phyloP scores from a whole-genome alignment of 2,329 filamentous ascomycete genomes.

The Sarocladium oryzae region DNA sequence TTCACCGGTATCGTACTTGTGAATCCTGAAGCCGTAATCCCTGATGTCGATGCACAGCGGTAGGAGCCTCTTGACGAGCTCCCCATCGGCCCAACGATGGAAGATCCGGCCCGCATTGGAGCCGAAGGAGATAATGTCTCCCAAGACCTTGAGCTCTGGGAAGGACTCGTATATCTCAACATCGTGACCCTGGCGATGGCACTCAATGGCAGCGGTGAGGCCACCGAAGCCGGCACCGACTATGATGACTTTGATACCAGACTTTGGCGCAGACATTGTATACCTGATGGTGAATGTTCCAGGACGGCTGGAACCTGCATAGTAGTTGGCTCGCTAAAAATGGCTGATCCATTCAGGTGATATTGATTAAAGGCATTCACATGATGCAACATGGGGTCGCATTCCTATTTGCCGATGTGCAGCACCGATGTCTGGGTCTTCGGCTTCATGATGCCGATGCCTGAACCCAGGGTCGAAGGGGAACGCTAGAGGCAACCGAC shows the following conservation, averaged over 20 bases:
- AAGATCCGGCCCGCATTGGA: conserved; percentile 50
- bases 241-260: conserved; percentile 8
- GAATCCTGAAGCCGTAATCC: conserved; percentile 52
- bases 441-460: conserved; percentile 5
- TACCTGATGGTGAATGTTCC: neutral
- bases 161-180: conserved; percentile 54
- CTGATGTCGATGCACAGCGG: conserved; percentile 19
- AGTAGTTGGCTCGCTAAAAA: neutral
- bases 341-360: neutral
- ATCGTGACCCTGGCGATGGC: conserved; percentile 52
- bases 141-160: conserved; percentile 49
- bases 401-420: neutral
- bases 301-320: neutral
- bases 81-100: conserved; percentile 41
- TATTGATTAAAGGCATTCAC: neutral
- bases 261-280: neutral
- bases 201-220: conserved; percentile 56
- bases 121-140: conserved; percentile 58
- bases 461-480: neutral
- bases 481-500: neutral
- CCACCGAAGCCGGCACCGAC: conserved; percentile 48
- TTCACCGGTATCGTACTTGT: conserved; percentile 55
- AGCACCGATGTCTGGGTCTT: neutral
- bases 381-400: neutral
- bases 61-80: conserved; percentile 32